Base-by-base conservation (phyloP, 208 protist species). In the Tritrichomonas foetus region DNA sequence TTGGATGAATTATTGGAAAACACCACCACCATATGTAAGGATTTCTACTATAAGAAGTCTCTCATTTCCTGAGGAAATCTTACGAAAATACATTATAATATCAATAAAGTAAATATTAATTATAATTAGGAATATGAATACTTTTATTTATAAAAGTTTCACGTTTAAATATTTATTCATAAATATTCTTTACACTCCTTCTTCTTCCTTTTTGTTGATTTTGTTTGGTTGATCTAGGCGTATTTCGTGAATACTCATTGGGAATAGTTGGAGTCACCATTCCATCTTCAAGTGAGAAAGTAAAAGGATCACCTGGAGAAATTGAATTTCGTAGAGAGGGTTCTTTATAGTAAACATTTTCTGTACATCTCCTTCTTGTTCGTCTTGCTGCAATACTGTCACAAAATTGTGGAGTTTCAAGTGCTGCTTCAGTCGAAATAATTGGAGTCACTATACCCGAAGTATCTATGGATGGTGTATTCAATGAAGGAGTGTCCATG, bases 201-300 rank as follows among this genome's bases (percentile, higher is more conserved):
- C n/a, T n/a, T n/a, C n/a, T n/a, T n/a, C n/a, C n/a, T n/a, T n/a
- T n/a, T n/a, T n/a, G n/a, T n/a, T n/a, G n/a, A n/a, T n/a, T n/a
- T n/a, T n/a, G n/a, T n/a, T n/a, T n/a, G n/a, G 55, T 64, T 64
- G 55, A 64, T 8, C 22, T n/a, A 8, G 64, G 64, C 13, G 64
- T 69, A 30, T 69, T 25, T 8, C 64, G 64, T 33, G 64, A 33
- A n/a, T 69, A 69, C 13, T 69, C n/a, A 5, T 16, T 16, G 13
- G 64, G 64, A n/a, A 69, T 16, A n/a, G 64, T 69, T 16, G 64
- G 64, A n/a, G 64, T 69, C 5, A 16, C 64, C 8, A 69, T 69
- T 69, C 64, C 64, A 69, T 69, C 64, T 69, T 69, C 64, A n/a
- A 69, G 13, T 69, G 64, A 69, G n/a, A 69, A 69, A n/a, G 64